Conservation (phyloP, 1,284 basidiomycete genomes). For the Cryptococcus deneoformans region DNA sequence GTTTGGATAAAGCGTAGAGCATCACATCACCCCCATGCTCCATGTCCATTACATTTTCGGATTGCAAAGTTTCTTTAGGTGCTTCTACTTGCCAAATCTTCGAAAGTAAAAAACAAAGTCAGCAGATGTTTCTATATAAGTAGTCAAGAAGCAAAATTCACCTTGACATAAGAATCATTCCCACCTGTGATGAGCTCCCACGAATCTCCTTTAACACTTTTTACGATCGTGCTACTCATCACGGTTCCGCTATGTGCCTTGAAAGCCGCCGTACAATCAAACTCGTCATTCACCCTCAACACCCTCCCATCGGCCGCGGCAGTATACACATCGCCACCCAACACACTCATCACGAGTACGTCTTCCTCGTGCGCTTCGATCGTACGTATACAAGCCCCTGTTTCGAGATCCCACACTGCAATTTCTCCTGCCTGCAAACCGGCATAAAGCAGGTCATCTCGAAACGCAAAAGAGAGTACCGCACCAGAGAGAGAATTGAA, state of each 20-base stretch:
- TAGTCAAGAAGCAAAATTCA: slow-evolving; percentile 31
- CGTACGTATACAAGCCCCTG: slow-evolving; percentile 75
- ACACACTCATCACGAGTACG: slow-evolving; percentile 71
- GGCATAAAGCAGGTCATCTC: slow-evolving; percentile 79
- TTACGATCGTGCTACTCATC: slow-evolving; percentile 65
- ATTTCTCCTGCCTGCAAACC: slow-evolving; percentile 93
- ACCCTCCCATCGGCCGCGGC: slow-evolving; percentile 79
- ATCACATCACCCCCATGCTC: slow-evolving; percentile 51
- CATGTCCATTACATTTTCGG: slow-evolving; percentile 23
- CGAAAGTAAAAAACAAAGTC: not conserved
- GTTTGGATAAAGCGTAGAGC: slow-evolving; percentile 70
- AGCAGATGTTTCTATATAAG: not conserved
- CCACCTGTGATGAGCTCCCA: slow-evolving; percentile 70
- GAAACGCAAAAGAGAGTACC: slow-evolving; percentile 72
- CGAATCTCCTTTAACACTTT: slow-evolving; percentile 13
- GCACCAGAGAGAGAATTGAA: slow-evolving; percentile 47
- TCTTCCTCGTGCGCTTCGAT: slow-evolving; percentile 85
- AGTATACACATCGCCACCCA: slow-evolving; percentile 75
- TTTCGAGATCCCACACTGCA: slow-evolving; percentile 88
- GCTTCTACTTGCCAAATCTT: slow-evolving; percentile 30
- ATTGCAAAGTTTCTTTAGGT: slow-evolving; percentile 7
- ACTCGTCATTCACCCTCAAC: slow-evolving; percentile 76
- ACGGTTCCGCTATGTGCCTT: slow-evolving; percentile 73
- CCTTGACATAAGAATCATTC: slow-evolving; percentile 80
- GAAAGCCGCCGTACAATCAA: slow-evolving; percentile 79